phyloP scores from a whole-genome alignment of 352 stramenopile species.

The Discostella stelligera region DNA sequence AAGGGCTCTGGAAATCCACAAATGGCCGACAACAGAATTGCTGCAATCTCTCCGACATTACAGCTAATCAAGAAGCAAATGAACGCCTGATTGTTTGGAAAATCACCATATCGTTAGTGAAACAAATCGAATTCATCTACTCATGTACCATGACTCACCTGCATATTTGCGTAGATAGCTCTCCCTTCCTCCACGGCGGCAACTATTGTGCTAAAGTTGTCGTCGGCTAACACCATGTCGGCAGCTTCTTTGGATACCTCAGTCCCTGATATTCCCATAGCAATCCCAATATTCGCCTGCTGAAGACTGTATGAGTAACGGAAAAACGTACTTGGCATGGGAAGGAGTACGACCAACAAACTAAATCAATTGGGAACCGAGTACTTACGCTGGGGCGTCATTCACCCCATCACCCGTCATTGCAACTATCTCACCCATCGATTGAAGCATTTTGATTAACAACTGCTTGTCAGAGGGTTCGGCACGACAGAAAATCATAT shows the following conservation, averaged over 20 bases:
- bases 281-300: conserved; percentile 96
- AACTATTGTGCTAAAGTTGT: conserved; percentile 99
- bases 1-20: conserved; percentile 95
- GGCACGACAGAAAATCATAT: conserved; percentile 96
- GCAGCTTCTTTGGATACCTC: conserved; percentile 96
- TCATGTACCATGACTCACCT: conserved; percentile 47
- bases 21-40: conserved; percentile 96
- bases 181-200: conserved; percentile 84
- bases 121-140: background rate
- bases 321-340: background rate
- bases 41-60: conserved; percentile 98
- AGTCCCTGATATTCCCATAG: conserved; percentile 94
- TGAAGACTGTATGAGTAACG: conserved; percentile 79
- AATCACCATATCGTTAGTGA: background rate
- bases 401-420: conserved; percentile 99
- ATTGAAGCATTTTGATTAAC: conserved; percentile 90
- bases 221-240: conserved; percentile 98
- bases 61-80: conserved; percentile 99
- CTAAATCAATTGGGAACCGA: background rate
- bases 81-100: conserved; percentile 97
- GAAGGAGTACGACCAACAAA: background rate
- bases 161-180: conserved; percentile 94
- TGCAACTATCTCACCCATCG: conserved; percentile 89
- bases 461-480: conserved; percentile 98
- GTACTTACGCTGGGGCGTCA: conserved; percentile 89